Evolutionary conservation across 2,329 filamentous ascomycete genomes (phyloP).

Genomic region (Neofusicoccum parvum): DNA sequence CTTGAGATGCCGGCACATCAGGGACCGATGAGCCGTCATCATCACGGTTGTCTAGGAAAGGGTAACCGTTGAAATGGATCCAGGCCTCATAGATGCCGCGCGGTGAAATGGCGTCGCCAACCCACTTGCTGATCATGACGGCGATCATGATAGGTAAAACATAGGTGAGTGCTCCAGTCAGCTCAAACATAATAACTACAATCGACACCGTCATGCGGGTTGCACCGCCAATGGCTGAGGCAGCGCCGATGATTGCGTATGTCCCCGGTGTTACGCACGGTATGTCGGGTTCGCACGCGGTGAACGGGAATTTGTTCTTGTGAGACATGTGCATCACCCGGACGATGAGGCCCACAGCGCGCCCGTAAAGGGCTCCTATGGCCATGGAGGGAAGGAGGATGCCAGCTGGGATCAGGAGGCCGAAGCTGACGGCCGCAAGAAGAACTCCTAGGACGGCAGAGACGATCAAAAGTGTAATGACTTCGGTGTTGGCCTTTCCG

Average conservation of each 20-base stretch:
- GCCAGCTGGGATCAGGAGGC: slow-evolving; percentile 89
- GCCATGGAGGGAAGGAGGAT: slow-evolving; percentile 97
- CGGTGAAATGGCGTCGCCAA: slow-evolving; percentile 90
- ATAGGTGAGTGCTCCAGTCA: slow-evolving; percentile 93
- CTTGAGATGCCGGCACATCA: slow-evolving; percentile 79
- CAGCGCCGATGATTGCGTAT: slow-evolving; percentile 94
- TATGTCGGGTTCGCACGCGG: slow-evolving; percentile 79
- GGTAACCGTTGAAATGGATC: slow-evolving; percentile 96
- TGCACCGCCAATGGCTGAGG: slow-evolving; percentile 88
- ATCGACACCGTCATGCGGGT: slow-evolving; percentile 98
- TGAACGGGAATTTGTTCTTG: slow-evolving; percentile 76
- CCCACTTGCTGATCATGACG: slow-evolving; percentile 98
- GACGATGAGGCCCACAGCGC: slow-evolving; percentile 85
- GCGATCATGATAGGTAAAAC: slow-evolving; percentile 98
- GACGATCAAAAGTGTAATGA: slow-evolving; percentile 79
- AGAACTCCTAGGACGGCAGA: slow-evolving; percentile 83
- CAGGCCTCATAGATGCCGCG: slow-evolving; percentile 96
- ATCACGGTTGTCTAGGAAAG: slow-evolving; percentile 77
- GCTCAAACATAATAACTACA: slow-evolving; percentile 98
- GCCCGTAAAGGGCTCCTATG: slow-evolving; percentile 86
- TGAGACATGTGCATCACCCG: slow-evolving; percentile 83
- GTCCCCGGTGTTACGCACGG: slow-evolving; percentile 91
- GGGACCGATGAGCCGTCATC: slow-evolving; percentile 66
- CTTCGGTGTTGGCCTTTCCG: slow-evolving; percentile 77
- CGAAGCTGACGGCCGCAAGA: slow-evolving; percentile 86